Percentiles rank a stretch among this genome's conserved stretches.
phyloP scores from a whole-genome alignment of 164 flowering plant genomes.

The Saururus chinensis region DNA sequence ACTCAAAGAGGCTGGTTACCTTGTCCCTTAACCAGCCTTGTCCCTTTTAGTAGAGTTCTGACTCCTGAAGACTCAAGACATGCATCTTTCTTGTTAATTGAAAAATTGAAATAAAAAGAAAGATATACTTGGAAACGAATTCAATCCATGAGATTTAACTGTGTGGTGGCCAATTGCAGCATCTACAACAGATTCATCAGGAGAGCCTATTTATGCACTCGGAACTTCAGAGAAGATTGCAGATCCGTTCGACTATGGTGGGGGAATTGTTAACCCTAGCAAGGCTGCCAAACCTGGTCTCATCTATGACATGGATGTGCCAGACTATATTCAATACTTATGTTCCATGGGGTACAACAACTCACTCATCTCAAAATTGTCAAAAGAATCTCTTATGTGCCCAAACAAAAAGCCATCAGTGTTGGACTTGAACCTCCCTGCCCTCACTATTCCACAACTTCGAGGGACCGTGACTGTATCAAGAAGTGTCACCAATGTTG shows the following conservation, averaged over 20 bases:
- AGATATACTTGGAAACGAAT: too few relatives aligned
- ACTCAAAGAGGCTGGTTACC: too few relatives aligned
- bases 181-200: constrained; percentile 26
- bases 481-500: constrained; percentile 54
- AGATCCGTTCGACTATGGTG: constrained; percentile 56
- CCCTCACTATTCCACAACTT: constrained; percentile 39
- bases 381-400: constrained; percentile 15
- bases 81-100: too few relatives aligned
- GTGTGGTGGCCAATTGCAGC: constrained; percentile 15
- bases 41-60: too few relatives aligned
- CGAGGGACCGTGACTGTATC: constrained; percentile 18
- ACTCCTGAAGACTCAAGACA: too few relatives aligned
- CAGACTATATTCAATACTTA: constrained; percentile 20
- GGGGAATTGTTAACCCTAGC: constrained; percentile 49
- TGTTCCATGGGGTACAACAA: constrained; percentile 42
- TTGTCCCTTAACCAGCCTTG: too few relatives aligned
- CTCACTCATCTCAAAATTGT: constrained; percentile 24
- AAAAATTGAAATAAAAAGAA: too few relatives aligned
- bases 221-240: constrained; percentile 41
- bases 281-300: constrained; percentile 40
- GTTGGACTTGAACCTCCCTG: constrained; percentile 35
- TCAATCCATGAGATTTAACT: neutral
- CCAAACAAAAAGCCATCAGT: constrained; percentile 6
- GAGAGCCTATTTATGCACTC: constrained; percentile 22
- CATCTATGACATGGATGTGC: constrained; percentile 15